Evolutionary conservation across 2,329 filamentous ascomycete species (phyloP).

Genomic region (Ascochyta clinopodiicola): DNA sequence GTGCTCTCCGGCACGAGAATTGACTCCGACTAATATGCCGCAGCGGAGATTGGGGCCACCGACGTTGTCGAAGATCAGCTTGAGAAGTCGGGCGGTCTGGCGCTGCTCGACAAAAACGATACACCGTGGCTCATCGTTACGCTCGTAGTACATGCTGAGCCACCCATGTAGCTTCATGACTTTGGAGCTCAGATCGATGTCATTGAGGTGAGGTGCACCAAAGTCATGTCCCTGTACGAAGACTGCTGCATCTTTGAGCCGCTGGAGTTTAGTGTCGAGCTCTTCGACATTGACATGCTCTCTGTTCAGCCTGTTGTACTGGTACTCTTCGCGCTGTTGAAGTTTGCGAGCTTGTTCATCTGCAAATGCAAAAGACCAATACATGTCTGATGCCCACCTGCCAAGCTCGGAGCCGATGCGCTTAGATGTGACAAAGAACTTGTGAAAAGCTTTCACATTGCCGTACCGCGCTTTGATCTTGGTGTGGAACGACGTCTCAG

Average conservation of each 20-base stretch:
- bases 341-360: slow-evolving; percentile 68
- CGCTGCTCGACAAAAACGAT: slow-evolving; percentile 88
- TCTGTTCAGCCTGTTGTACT: slow-evolving; percentile 37
- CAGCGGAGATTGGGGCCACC: slow-evolving; percentile 65
- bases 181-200: slow-evolving; percentile 71
- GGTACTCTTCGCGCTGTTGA: slow-evolving; percentile 61
- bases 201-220: slow-evolving; percentile 45
- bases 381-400: slow-evolving; percentile 81
- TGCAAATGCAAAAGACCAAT: slow-evolving; percentile 75
- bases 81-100: slow-evolving; percentile 76
- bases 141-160: slow-evolving; percentile 68
- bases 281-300: slow-evolving; percentile 39
- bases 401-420: slow-evolving; percentile 73
- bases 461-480: slow-evolving; percentile 62
- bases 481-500: slow-evolving; percentile 70
- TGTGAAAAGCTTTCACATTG: slow-evolving; percentile 60
- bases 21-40: slow-evolving; percentile 69
- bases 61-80: slow-evolving; percentile 69
- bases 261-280: slow-evolving; percentile 60
- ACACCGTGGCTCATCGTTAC: slow-evolving; percentile 67
- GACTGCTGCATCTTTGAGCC: slow-evolving; percentile 65
- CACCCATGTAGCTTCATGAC: slow-evolving; percentile 67
- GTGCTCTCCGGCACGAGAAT: slow-evolving; percentile 60
- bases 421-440: slow-evolving; percentile 65
- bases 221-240: slow-evolving; percentile 63